A percentile compares a stretch with the other conserved stretches of the same genome.
phyloP scores from a whole-genome alignment of 2,329 filamentous ascomycete genomes.

The Monosporascus sp. region DNA sequence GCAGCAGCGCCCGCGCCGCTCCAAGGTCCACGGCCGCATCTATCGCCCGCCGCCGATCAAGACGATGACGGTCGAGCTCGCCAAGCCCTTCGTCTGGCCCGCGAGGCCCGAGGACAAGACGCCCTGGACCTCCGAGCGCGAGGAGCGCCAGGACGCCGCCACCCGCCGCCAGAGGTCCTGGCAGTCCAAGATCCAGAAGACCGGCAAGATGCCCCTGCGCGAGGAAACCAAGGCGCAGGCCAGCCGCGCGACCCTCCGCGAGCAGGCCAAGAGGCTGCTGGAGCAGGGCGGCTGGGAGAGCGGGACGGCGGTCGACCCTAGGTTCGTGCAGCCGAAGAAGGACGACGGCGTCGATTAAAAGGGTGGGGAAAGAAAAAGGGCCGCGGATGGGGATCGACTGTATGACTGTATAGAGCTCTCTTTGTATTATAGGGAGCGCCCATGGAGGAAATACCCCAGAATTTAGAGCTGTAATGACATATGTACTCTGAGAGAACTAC shows the following conservation, averaged over 20 bases:
- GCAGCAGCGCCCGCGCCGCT: conserved; percentile 51
- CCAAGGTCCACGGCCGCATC: conserved; percentile 47
- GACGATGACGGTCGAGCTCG: conserved; percentile 92
- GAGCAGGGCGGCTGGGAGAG: conserved; percentile 56
- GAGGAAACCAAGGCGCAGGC: conserved; percentile 36
- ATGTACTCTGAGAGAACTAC: background rate
- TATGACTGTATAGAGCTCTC: too few relatives aligned
- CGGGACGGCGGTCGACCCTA: conserved; percentile 37
- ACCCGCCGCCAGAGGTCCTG: conserved; percentile 29
- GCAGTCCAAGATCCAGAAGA: conserved; percentile 23
- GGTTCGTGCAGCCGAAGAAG: conserved; percentile 32
- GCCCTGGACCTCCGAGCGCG: conserved; percentile 61
- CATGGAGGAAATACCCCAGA: too few relatives aligned
- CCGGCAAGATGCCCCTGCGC: conserved; percentile 31
- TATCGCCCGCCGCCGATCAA: conserved; percentile 71
- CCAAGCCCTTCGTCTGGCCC: conserved; percentile 84
- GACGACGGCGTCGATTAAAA: conserved; percentile 10
- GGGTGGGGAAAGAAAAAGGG: background rate
- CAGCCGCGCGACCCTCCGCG: conserved; percentile 33
- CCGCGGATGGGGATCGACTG: conserved; percentile 5
- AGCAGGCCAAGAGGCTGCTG: conserved; percentile 59
- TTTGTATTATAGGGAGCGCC: too few relatives aligned
- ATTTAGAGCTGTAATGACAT: too few relatives aligned
- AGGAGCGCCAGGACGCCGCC: conserved; percentile 45
- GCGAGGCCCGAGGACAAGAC: conserved; percentile 51